Evolutionary conservation across 1,284 basidiomycete genomes (phyloP).

Genomic region (Anthracocystis walkeri): DNA sequence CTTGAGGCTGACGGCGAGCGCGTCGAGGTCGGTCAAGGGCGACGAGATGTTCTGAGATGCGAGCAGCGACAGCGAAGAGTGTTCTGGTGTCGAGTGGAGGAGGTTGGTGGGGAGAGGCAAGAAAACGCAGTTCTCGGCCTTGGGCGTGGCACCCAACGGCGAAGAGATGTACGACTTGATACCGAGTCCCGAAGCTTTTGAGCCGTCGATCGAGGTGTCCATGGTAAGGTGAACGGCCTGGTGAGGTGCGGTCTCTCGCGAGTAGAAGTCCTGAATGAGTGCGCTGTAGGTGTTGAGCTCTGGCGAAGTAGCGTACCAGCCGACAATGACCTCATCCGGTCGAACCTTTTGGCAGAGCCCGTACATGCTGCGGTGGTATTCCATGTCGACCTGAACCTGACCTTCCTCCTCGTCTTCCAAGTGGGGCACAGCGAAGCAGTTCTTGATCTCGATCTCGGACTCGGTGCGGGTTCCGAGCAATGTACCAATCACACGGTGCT

Average conservation of each 20-base stretch:
- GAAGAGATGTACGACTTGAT: slow-evolving; percentile 90
- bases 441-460: slow-evolving; percentile 66
- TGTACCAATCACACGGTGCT: slow-evolving; percentile 88
- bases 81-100: slow-evolving; percentile 70
- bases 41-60: slow-evolving; percentile 76
- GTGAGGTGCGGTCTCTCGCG: slow-evolving; percentile 87
- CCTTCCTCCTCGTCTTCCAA: slow-evolving; percentile 78
- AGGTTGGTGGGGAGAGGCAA: slow-evolving; percentile 60
- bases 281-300: slow-evolving; percentile 95
- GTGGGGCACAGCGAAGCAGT: slow-evolving; percentile 67
- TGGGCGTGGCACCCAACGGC: slow-evolving; percentile 67
- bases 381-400: slow-evolving; percentile 87
- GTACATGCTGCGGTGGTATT: slow-evolving; percentile 93
- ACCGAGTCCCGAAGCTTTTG: slow-evolving; percentile 69
- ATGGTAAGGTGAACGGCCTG: slow-evolving; percentile 93
- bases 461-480: slow-evolving; percentile 88
- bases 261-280: slow-evolving; percentile 98
- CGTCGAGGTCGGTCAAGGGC: slow-evolving; percentile 65
- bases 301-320: slow-evolving; percentile 77
- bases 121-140: slow-evolving; percentile 68
- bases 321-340: slow-evolving; percentile 87
- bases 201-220: slow-evolving; percentile 78
- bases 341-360: slow-evolving; percentile 87
- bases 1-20: slow-evolving; percentile 79
- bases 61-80: slow-evolving; percentile 73